These are phyloP conservation scores for Colletotrichum shisoi DNA, from an alignment of 2,329 filamentous ascomycete species.

Conservation along the genomic window DNA sequence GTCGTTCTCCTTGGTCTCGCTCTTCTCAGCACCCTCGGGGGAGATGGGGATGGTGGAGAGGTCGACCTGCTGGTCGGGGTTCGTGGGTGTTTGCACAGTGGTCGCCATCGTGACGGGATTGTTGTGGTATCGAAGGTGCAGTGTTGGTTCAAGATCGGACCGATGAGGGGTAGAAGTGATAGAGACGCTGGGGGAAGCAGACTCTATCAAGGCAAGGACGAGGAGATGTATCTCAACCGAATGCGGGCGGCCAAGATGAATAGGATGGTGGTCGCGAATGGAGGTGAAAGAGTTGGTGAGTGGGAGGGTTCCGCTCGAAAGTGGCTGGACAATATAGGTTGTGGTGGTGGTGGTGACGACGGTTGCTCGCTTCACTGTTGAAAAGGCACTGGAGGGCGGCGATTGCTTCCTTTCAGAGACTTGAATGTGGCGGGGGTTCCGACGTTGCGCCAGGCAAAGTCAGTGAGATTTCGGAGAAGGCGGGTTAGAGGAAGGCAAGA, in stretches of 20 bases:
- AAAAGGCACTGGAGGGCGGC: slow-evolving; percentile 43
- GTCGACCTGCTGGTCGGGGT: slow-evolving; percentile 64
- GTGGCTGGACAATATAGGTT: slow-evolving; percentile 19
- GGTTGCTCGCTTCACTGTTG: slow-evolving; percentile 38
- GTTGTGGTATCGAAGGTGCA: slow-evolving; percentile 24
- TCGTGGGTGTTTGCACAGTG: slow-evolving; percentile 41
- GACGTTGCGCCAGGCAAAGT: slow-evolving; percentile 54
- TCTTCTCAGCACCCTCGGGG: slow-evolving; percentile 65
- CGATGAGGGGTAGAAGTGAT: slow-evolving; percentile 24
- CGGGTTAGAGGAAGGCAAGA: slow-evolving; percentile 17
- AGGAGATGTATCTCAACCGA: slow-evolving; percentile 15
- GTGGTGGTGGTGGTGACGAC: slow-evolving; percentile 28
- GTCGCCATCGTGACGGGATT: slow-evolving; percentile 49
- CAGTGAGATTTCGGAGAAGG: slow-evolving; percentile 38
- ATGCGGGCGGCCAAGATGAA: slow-evolving; percentile 5
- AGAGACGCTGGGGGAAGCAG: slow-evolving; percentile 25
- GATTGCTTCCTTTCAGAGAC: slow-evolving; percentile 44
- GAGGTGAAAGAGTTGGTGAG: slow-evolving; percentile 30
- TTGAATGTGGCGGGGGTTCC: slow-evolving; percentile 33
- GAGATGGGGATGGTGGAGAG: slow-evolving; percentile 73
- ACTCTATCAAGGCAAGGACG: slow-evolving; percentile 23
- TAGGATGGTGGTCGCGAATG: slow-evolving; percentile 24
- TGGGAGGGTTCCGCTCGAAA: slow-evolving; percentile 37
- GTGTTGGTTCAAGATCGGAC: slow-evolving; percentile 22
- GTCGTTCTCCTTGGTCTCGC: slow-evolving; percentile 58